A percentile compares a stretch with the other conserved stretches of the same genome.
Conservation (phyloP, 139 green algal genomes). For the Tetraselmis chui region DNA sequence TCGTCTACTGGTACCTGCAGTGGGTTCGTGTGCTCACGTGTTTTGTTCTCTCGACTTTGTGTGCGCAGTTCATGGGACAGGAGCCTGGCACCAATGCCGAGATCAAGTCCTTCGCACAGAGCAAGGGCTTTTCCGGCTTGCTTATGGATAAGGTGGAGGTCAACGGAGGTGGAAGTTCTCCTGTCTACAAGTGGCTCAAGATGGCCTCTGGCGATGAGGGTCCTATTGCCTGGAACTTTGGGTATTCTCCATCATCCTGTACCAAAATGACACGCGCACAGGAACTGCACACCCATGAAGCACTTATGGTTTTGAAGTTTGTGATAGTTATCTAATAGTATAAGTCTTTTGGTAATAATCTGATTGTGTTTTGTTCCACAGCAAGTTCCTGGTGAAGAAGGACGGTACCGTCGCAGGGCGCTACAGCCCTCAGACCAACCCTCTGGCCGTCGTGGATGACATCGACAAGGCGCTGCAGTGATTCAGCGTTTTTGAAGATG, state of each 20-base stretch:
- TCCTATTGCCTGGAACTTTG: neutral
- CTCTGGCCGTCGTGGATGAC: neutral
- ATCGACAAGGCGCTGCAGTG: neutral
- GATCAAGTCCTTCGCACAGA: constrained; percentile 31
- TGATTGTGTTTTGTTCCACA: too few relatives aligned
- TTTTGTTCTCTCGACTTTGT: too few relatives aligned
- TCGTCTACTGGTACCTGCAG: too few relatives aligned
- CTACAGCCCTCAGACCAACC: neutral
- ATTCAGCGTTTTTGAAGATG: too few relatives aligned
- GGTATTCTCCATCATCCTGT: too few relatives aligned
- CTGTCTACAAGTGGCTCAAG: constrained; percentile 33
- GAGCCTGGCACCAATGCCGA: constrained; percentile 37
- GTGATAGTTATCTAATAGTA: too few relatives aligned
- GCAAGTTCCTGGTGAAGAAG: neutral
- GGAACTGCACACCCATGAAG: too few relatives aligned
- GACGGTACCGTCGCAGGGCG: neutral
- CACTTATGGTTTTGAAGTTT: too few relatives aligned
- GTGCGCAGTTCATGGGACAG: constrained; percentile 24
- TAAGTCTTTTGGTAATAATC: too few relatives aligned
- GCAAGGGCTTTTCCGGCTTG: constrained; percentile 20
- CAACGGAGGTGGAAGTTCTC: constrained; percentile 22
- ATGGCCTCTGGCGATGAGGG: neutral
- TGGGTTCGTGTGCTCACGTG: too few relatives aligned
- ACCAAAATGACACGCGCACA: too few relatives aligned
- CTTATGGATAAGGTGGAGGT: constrained; percentile 38